These are phyloP conservation scores for Eucalyptus caleyi DNA, from an alignment of 345 rosid species.

Conservation along the genomic window DNA sequence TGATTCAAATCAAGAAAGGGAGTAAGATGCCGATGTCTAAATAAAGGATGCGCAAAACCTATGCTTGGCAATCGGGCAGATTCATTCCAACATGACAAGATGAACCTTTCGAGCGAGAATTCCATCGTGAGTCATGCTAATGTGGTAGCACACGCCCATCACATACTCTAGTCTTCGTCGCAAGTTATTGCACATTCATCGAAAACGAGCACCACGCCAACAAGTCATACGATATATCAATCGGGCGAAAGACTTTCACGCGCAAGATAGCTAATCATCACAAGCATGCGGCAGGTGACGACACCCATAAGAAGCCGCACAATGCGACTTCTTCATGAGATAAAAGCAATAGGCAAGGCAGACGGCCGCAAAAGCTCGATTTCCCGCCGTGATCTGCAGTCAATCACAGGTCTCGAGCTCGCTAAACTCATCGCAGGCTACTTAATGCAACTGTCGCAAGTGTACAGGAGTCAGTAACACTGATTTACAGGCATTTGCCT, in stretches of 20 bases:
- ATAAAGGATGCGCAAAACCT: not conserved
- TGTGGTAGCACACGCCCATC: too few relatives aligned
- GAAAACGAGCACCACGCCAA: too few relatives aligned
- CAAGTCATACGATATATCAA: too few relatives aligned
- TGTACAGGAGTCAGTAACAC: not conserved
- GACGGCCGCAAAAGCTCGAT: not conserved
- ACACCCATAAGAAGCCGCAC: too few relatives aligned
- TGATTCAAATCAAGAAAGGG: not conserved
- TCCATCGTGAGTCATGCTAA: not conserved
- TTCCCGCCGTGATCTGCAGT: not conserved
- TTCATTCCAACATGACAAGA: not conserved
- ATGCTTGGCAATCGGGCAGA: not conserved
- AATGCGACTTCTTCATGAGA: too few relatives aligned
- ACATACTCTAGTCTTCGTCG: too few relatives aligned
- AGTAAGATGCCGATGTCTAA: not conserved
- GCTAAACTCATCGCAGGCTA: not conserved
- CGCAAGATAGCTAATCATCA: too few relatives aligned
- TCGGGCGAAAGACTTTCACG: fast-evolving
- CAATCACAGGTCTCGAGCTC: not conserved
- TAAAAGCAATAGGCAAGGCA: too few relatives aligned
- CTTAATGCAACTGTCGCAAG: not conserved
- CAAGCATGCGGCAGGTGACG: too few relatives aligned
- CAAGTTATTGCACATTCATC: too few relatives aligned
- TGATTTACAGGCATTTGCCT: not conserved
- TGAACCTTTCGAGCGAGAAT: not conserved